Conservation (phyloP, 2,329 filamentous ascomycete genomes). For the Fusarium pininemorale region DNA sequence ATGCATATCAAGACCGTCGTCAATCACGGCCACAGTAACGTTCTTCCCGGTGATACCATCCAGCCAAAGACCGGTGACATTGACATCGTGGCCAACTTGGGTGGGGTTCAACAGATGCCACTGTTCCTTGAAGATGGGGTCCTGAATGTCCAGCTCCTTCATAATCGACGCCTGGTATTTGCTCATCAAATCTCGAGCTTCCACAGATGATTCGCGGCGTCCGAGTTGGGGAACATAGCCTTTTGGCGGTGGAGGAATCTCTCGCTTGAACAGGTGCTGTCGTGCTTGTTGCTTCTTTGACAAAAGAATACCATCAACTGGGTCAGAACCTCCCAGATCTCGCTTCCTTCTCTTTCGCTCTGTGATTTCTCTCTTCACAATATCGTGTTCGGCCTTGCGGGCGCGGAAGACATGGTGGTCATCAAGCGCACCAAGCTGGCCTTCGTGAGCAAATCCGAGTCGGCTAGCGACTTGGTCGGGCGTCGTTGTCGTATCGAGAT, state of each 20-base stretch:
- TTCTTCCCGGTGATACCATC: slow-evolving; percentile 91
- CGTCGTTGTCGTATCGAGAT: slow-evolving; percentile 73
- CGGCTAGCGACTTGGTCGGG: slow-evolving; percentile 75
- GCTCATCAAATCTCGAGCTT: slow-evolving; percentile 55
- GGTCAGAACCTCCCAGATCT: slow-evolving; percentile 59
- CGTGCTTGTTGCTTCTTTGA: slow-evolving; percentile 76
- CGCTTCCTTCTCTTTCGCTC: slow-evolving; percentile 71
- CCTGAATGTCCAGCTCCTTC: slow-evolving; percentile 75
- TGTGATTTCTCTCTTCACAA: slow-evolving; percentile 64
- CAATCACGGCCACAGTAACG: slow-evolving; percentile 90
- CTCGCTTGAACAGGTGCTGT: slow-evolving; percentile 63
- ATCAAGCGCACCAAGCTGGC: slow-evolving; percentile 78
- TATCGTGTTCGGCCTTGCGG: slow-evolving; percentile 67
- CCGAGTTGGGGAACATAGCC: slow-evolving; percentile 29
- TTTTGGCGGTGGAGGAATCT: slow-evolving; percentile 53
- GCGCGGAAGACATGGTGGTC: slow-evolving; percentile 88
- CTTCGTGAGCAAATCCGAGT: slow-evolving; percentile 83
- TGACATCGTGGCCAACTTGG: slow-evolving; percentile 88
- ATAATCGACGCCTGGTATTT: slow-evolving; percentile 69
- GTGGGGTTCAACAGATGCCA: slow-evolving; percentile 93
- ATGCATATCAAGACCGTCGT: slow-evolving; percentile 96
- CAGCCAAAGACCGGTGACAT: slow-evolving; percentile 93
- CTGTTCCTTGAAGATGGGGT: slow-evolving; percentile 92
- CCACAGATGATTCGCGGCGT: neutral
- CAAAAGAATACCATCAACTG: slow-evolving; percentile 78